A percentile compares a stretch with the other conserved stretches of the same genome.
Evolutionary conservation across 441 rosid species (phyloP).

Genomic region (Capsella rubella): DNA sequence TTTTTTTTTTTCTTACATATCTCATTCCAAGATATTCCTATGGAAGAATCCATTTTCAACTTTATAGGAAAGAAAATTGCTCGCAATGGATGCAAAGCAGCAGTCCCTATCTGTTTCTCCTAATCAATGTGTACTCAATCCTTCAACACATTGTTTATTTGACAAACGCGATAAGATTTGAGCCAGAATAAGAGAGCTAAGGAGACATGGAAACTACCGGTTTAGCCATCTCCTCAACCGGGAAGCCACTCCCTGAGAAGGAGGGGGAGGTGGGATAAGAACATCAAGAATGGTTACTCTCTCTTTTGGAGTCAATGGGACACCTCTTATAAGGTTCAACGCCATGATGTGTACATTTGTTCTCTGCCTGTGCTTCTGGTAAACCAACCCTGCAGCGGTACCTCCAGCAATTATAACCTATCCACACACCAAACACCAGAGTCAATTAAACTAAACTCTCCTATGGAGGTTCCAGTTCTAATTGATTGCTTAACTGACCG

Average conservation of each 20-base stretch:
- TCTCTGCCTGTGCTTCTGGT: conserved; percentile 69
- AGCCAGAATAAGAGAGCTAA: conserved; percentile 28
- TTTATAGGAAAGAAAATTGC: conserved; percentile 23
- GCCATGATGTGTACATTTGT: conserved; percentile 92
- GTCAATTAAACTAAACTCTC: conserved; percentile 5
- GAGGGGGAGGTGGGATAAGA: conserved; percentile 84
- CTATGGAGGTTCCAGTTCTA: conserved; percentile 1
- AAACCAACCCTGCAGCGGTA: conserved; percentile 75
- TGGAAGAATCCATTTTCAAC: conserved; percentile 13
- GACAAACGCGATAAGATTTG: not conserved
- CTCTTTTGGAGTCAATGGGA: conserved; percentile 82
- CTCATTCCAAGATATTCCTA: not conserved
- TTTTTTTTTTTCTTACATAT: conserved; percentile 14
- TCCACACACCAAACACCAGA: conserved; percentile 31
- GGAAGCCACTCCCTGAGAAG: conserved; percentile 47
- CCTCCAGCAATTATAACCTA: conserved; percentile 82
- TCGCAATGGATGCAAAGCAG: not conserved
- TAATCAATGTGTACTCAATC: conserved; percentile 15
- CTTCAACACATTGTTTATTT: conserved; percentile 27
- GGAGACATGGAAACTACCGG: conserved; percentile 21
- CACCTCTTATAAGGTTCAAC: conserved; percentile 78
- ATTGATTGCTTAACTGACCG: conserved; percentile 60
- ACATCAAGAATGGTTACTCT: conserved; percentile 85
- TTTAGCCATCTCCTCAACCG: conserved; percentile 55
- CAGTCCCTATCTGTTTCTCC: conserved; percentile 4